These are phyloP conservation scores for Coemansia asiatica DNA, from an alignment of 192 early-diverging fungal species.

Conservation along the genomic window DNA sequence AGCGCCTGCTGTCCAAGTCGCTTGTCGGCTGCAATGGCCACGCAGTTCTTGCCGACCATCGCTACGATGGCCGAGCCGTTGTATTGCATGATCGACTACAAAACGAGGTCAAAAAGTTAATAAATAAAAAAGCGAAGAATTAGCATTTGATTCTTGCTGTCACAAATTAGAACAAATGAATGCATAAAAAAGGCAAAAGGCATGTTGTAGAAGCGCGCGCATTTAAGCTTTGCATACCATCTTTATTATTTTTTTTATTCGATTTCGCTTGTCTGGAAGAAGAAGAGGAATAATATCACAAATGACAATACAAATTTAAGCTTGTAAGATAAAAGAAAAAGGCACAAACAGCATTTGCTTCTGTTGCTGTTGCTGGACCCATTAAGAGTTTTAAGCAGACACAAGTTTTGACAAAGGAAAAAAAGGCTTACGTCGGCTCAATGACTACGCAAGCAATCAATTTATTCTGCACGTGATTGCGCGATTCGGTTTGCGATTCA, in stretches of 20 bases:
- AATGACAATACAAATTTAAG: neutral
- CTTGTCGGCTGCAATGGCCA: slow-evolving; percentile 95
- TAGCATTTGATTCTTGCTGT: neutral
- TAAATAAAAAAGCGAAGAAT: neutral
- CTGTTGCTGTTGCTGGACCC: neutral
- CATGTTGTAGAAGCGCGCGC: neutral
- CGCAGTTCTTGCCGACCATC: slow-evolving; percentile 98
- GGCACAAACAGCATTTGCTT: neutral
- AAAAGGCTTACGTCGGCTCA: slow-evolving; percentile 1
- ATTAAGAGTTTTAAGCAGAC: neutral
- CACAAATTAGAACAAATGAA: neutral
- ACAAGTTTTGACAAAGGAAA: neutral
- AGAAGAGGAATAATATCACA: neutral
- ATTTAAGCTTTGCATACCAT: neutral
- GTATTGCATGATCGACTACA: slow-evolving; percentile 85
- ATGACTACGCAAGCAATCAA: neutral
- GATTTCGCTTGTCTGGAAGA: neutral
- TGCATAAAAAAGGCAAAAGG: neutral
- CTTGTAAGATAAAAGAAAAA: neutral
- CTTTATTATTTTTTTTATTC: neutral
- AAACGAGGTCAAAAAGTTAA: neutral
- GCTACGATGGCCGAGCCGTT: slow-evolving; percentile 94
- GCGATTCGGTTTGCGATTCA: neutral
- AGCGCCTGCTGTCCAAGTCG: slow-evolving; percentile 90
- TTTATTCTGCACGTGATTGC: neutral